Conservation (phyloP, 2,329 filamentous ascomycete genomes). For the Diplocarpon rosae region DNA sequence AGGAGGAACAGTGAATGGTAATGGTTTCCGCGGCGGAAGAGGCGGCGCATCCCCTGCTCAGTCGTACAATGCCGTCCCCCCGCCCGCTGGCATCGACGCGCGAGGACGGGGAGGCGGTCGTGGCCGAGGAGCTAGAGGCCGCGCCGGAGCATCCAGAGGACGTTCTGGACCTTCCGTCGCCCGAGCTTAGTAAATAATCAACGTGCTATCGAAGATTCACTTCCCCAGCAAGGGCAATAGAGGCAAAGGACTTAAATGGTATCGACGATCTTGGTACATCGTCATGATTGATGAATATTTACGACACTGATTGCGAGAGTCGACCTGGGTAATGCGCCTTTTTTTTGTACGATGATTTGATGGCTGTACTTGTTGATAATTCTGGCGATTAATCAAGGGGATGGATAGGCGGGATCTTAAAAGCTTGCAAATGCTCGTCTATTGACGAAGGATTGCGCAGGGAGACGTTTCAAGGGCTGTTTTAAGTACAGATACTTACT, state of each 20-base stretch:
- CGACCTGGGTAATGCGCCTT: not conserved
- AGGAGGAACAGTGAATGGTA: constrained; percentile 10
- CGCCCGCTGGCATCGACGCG: constrained; percentile 45
- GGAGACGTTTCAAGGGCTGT: too few species aligned
- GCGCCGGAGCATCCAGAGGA: constrained; percentile 9
- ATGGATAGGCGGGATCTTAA: too few species aligned
- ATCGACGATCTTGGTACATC: not conserved
- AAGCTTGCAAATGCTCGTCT: too few species aligned
- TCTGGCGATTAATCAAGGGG: not conserved
- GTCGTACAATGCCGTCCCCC: constrained; percentile 46
- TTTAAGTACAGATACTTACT: too few species aligned
- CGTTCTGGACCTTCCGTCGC: not conserved
- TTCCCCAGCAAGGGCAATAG: not conserved
- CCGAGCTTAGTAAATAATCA: not conserved
- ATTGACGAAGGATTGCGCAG: too few species aligned
- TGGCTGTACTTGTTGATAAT: not conserved
- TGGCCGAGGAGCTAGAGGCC: constrained; percentile 19
- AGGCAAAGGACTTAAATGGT: not conserved
- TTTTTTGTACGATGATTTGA: constrained; percentile 1
- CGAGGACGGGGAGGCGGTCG: constrained; percentile 27
- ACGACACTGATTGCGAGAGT: not conserved
- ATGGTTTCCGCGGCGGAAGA: constrained; percentile 16
- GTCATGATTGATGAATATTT: not conserved
- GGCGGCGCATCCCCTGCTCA: constrained; percentile 13
- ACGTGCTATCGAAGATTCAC: not conserved